These are phyloP conservation scores for Camelina sativa DNA, from an alignment of 345 rosid species.

Conservation along the genomic window DNA sequence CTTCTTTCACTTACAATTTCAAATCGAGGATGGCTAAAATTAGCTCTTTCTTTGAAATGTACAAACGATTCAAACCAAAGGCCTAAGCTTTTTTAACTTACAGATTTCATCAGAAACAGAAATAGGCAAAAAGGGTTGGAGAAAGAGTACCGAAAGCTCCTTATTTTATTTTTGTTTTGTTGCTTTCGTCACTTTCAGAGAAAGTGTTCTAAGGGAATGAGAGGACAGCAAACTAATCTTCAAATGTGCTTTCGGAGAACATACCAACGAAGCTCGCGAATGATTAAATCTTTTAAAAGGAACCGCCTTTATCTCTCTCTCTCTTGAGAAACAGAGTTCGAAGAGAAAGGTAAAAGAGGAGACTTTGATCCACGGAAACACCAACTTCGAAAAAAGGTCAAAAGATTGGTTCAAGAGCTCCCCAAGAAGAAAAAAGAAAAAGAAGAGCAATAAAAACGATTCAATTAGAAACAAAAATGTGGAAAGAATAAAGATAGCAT, in stretches of 20 bases:
- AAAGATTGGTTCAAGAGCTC: conserved; percentile 40
- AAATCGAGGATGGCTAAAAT: conserved; percentile 24
- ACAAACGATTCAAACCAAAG: conserved; percentile 17
- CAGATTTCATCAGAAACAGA: conserved; percentile 19
- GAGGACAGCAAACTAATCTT: conserved; percentile 33
- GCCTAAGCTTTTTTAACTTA: conserved; percentile 18
- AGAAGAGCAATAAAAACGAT: conserved; percentile 23
- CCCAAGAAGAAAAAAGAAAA: not conserved
- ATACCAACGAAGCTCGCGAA: conserved; percentile 40
- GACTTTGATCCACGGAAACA: conserved; percentile 35
- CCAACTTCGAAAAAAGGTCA: conserved; percentile 36
- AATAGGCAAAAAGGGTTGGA: not conserved
- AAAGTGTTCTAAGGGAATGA: conserved; percentile 28
- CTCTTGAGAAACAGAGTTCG: not conserved
- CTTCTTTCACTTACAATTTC: conserved; percentile 17
- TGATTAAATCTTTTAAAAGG: conserved; percentile 25
- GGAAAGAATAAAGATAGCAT: not conserved
- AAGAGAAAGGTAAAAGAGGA: conserved; percentile 23
- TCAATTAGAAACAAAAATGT: conserved; percentile 5
- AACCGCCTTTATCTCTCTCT: conserved; percentile 27
- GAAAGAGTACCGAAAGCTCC: conserved; percentile 27
- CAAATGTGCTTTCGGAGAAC: conserved; percentile 31
- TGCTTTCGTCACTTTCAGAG: conserved; percentile 19
- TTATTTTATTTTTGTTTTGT: not conserved
- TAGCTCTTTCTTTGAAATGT: conserved; percentile 17